These are phyloP conservation scores for Apiosordaria backusii DNA, from an alignment of 495 filamentous ascomycete species.

Conservation along the genomic window DNA sequence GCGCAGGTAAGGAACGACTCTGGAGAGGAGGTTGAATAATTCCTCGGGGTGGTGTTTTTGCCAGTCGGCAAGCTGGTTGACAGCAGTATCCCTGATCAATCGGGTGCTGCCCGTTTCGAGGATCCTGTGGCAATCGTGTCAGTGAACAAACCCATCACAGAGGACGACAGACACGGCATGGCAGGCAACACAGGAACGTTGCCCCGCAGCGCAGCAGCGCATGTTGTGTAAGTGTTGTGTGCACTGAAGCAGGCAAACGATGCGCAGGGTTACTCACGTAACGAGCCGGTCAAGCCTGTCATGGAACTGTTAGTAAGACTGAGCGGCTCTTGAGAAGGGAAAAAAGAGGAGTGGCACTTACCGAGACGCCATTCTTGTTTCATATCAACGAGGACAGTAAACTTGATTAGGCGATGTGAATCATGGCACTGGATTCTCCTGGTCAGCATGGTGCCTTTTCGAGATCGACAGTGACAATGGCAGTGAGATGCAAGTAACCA, in stretches of 20 bases:
- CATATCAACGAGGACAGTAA: constrained; percentile 27
- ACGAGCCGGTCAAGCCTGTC: constrained; percentile 82
- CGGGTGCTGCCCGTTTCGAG: constrained; percentile 94
- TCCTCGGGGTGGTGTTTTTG: constrained; percentile 98
- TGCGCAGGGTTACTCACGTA: constrained; percentile 63
- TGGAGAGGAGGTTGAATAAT: constrained; percentile 92
- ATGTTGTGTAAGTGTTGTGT: constrained; percentile 5
- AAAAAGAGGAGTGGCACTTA: constrained; percentile 29
- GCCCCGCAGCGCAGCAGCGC: constrained; percentile 8
- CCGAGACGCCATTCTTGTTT: constrained; percentile 54
- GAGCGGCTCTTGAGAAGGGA: not conserved
- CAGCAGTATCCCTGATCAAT: constrained; percentile 92
- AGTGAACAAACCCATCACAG: constrained; percentile 12
- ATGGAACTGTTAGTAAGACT: constrained; percentile 26
- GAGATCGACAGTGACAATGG: not conserved
- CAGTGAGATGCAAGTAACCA: not conserved
- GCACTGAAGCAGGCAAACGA: constrained; percentile 7
- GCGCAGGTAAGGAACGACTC: constrained; percentile 86
- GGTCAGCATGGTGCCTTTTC: constrained; percentile 12
- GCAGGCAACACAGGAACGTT: constrained; percentile 5
- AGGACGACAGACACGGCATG: constrained; percentile 1
- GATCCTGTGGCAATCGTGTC: constrained; percentile 55
- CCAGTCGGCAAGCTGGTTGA: constrained; percentile 92
- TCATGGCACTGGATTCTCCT: constrained; percentile 28
- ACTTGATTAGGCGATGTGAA: constrained; percentile 14